phyloP scores from a whole-genome alignment of 1,139 yeast genomes.

The Martiniozyma asiatica region DNA sequence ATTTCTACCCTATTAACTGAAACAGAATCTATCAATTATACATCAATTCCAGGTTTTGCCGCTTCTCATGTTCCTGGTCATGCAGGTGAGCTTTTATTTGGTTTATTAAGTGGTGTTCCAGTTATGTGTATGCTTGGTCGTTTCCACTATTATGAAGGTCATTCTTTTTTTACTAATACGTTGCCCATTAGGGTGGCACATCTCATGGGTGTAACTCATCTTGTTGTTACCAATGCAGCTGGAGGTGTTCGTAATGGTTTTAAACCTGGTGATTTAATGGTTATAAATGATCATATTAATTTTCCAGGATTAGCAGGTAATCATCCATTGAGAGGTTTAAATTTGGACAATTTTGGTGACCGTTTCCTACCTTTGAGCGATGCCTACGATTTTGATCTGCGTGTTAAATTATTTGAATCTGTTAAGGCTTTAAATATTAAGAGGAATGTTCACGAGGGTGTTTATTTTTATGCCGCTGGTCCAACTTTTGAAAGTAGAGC shows the following conservation, averaged over 20 bases:
- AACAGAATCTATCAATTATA: slow-evolving; percentile 45
- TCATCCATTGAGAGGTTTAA: slow-evolving; percentile 84
- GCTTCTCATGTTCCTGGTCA: slow-evolving; percentile 85
- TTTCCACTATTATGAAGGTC: slow-evolving; percentile 86
- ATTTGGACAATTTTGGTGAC: slow-evolving; percentile 69
- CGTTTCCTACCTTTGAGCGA: slow-evolving; percentile 82
- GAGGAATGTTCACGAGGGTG: slow-evolving; percentile 74
- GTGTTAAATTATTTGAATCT: slow-evolving; percentile 44
- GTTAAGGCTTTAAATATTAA: slow-evolving; percentile 34
- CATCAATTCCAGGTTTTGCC: slow-evolving; percentile 69
- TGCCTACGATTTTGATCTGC: slow-evolving; percentile 69
- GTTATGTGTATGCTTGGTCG: slow-evolving; percentile 93
- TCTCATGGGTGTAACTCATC: slow-evolving; percentile 42
- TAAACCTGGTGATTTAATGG: slow-evolving; percentile 83
- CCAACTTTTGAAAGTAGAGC: slow-evolving; percentile 94
- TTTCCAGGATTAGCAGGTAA: slow-evolving; percentile 82
- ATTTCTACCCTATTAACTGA: slow-evolving; percentile 44
- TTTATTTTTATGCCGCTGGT: slow-evolving; percentile 77
- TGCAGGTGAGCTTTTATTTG: slow-evolving; percentile 72
- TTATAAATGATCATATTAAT: slow-evolving; percentile 78
- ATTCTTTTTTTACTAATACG: slow-evolving; percentile 65
- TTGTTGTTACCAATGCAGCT: slow-evolving; percentile 88
- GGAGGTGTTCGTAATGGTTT: slow-evolving; percentile 67
- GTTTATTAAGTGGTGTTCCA: slow-evolving; percentile 60
- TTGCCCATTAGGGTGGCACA: slow-evolving; percentile 76